A percentile compares a stretch with the other conserved stretches of the same genome.
phyloP scores from a whole-genome alignment of 1,139 yeast genomes.

The Yamadazyma membranifaciens region DNA sequence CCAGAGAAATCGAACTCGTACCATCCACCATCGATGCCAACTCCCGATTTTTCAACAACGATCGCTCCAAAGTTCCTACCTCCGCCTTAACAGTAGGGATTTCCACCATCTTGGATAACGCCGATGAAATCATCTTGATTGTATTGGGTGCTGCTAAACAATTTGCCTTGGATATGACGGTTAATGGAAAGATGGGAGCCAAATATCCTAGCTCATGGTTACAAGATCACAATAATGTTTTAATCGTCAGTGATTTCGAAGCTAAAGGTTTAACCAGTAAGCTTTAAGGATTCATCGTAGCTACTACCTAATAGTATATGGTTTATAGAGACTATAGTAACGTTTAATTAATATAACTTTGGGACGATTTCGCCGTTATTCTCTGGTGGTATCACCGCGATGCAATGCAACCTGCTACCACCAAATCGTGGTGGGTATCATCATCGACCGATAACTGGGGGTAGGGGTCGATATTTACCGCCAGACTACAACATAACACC shows the following conservation, averaged over 20 bases:
- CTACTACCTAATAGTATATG: no score
- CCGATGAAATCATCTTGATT: slow-evolving; percentile 51
- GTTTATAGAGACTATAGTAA: no score
- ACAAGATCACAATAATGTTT: slow-evolving; percentile 45
- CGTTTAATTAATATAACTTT: no score
- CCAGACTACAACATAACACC: no score
- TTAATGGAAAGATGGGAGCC: slow-evolving; percentile 37
- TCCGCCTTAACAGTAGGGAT: slow-evolving; percentile 60
- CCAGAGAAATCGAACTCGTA: slow-evolving; percentile 52
- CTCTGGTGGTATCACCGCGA: no score
- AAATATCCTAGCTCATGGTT: slow-evolving; percentile 47
- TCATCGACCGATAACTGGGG: no score
- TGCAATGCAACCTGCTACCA: no score
- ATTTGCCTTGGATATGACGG: slow-evolving; percentile 44
- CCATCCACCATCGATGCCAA: slow-evolving; percentile 56
- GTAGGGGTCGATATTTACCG: no score
- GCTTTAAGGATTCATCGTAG: no score
- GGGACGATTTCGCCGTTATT: no score
- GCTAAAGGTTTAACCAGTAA: slow-evolving; percentile 18
- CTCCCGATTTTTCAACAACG: slow-evolving; percentile 53
- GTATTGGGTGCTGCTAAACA: slow-evolving; percentile 47
- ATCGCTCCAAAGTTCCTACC: slow-evolving; percentile 49
- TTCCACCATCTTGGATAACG: slow-evolving; percentile 58
- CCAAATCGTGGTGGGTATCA: no score
- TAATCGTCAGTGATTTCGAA: slow-evolving; percentile 46